Base-by-base conservation (phyloP, 176 grass and related monocot genomes). In the Triticum aestivum region DNA sequence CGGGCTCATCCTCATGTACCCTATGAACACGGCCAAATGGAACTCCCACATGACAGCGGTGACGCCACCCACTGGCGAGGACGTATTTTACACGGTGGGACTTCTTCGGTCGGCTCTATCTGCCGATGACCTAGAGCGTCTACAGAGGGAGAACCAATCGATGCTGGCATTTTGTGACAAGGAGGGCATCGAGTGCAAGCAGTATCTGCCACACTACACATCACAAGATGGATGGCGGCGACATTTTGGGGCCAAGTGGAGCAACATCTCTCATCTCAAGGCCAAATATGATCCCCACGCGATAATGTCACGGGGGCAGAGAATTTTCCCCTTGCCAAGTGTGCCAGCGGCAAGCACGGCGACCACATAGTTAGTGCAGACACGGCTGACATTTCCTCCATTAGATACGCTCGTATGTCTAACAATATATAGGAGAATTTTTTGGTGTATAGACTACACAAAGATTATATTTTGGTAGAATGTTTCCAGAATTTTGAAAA, bases 1-100 rank as follows among this genome's bases (percentile, higher is more conserved):
- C 0, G 91, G 83, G 8, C 11, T 92, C 29, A 91, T 95, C 35
- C 89, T 95, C 30, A 79, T 93, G 51, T 95, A 95, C 38, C 91
- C 93, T 1, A 75, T 93, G 84, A 87, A 92, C 83, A 90, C 8
- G 54, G 26, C 11, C 0, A 86, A 38, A 75, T 95, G 93, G 88
- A 88, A 89, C 4, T 64, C 81, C 20, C 52, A 24, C 12, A 92
- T 92, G 93, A 90, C 90, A 4, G 67, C 64, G 0, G 24, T 86
- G 61, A 24, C 63, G 9, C 67, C 89, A 0, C 11, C 29, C 33
- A 30, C 75, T 2, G 69, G 72, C 12, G 87, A 92, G 2, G 77
- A 80, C 1, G 69, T 95, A 45, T 92, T 95, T 86, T 95, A 95
- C 18, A 6, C 12, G 1, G 77, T 92, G 44, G 84, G 80, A 3